phyloP scores from a whole-genome alignment of 2,329 filamentous ascomycete genomes.

The Colletotrichum brevisporum region DNA sequence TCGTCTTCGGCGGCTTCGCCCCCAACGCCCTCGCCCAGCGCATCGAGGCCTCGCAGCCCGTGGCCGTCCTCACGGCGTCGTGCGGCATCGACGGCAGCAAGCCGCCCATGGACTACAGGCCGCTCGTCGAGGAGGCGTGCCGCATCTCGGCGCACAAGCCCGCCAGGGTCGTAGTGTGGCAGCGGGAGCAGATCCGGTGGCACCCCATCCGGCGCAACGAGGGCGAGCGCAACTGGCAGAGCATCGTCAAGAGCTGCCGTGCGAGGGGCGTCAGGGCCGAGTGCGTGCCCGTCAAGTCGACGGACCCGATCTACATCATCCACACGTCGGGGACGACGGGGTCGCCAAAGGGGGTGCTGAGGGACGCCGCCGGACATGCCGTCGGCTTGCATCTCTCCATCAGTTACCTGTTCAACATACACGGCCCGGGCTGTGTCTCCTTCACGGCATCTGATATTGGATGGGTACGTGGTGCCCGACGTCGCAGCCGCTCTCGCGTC shows the following conservation, averaged over 20 bases:
- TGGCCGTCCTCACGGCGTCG: slow-evolving; percentile 86
- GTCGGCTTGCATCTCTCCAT: slow-evolving; percentile 88
- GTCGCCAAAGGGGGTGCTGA: slow-evolving; percentile 84
- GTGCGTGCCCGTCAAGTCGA: slow-evolving; percentile 83
- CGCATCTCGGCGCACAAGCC: slow-evolving; percentile 79
- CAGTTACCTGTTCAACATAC: slow-evolving; percentile 85
- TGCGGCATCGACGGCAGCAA: slow-evolving; percentile 93
- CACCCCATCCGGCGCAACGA: slow-evolving; percentile 74
- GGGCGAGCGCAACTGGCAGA: slow-evolving; percentile 85
- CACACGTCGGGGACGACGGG: slow-evolving; percentile 91
- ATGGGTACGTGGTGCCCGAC: slow-evolving; percentile 69
- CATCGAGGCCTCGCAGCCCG: slow-evolving; percentile 85
- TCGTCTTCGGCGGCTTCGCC: slow-evolving; percentile 95
- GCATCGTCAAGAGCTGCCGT: slow-evolving; percentile 78
- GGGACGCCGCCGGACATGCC: slow-evolving; percentile 88
- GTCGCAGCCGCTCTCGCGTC: background rate
- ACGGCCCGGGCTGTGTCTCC: slow-evolving; percentile 83
- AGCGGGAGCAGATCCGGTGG: slow-evolving; percentile 84
- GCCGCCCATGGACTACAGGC: slow-evolving; percentile 82
- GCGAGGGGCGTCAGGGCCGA: slow-evolving; percentile 77
- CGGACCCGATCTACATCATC: slow-evolving; percentile 89
- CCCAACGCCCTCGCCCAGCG: slow-evolving; percentile 85
- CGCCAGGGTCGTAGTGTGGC: slow-evolving; percentile 82
- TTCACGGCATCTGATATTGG: slow-evolving; percentile 88
- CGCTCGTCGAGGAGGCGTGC: slow-evolving; percentile 82